phyloP scores from a whole-genome alignment of 2,329 filamentous ascomycete genomes.

The Aureobasidium sp. region DNA sequence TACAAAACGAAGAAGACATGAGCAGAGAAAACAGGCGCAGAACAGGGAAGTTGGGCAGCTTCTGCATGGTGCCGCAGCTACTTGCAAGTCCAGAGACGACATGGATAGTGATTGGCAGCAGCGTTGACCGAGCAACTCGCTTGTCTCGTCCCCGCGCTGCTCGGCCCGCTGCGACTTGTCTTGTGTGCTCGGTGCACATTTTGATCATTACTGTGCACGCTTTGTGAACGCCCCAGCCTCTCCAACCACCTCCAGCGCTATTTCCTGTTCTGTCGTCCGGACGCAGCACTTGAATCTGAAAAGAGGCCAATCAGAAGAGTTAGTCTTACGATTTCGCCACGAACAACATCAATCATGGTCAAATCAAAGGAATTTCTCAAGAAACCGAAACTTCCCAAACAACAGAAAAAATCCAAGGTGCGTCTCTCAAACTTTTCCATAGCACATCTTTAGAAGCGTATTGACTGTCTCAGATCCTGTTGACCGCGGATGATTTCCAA shows the following conservation, averaged over 20 bases:
- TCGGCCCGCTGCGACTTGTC: not conserved
- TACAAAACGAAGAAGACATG: not conserved
- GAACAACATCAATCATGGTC: not conserved
- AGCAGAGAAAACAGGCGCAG: not conserved
- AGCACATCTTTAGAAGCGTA: not conserved
- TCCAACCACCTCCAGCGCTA: not conserved
- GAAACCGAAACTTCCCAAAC: conserved; percentile 14
- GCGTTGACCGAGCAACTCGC: conserved; percentile 9
- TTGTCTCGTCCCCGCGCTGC: not conserved
- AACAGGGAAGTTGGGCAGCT: conserved; percentile 6
- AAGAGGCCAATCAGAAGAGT: not conserved
- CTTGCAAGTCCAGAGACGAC: not conserved
- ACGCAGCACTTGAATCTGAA: not conserved
- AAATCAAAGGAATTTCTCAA: conserved; percentile 15
- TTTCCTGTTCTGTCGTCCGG: not conserved
- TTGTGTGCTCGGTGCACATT: not conserved
- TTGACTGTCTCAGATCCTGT: conserved; percentile 31
- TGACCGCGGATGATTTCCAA: conserved; percentile 61
- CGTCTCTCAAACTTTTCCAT: not conserved
- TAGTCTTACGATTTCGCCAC: not conserved
- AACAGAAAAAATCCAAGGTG: conserved; percentile 15
- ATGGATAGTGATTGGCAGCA: conserved; percentile 11
- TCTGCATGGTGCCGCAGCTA: conserved; percentile 6
- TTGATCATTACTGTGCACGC: not conserved
- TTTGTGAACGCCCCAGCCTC: not conserved